Conservation (phyloP, 1,284 basidiomycete genomes). For the Puccinia novopanici region DNA sequence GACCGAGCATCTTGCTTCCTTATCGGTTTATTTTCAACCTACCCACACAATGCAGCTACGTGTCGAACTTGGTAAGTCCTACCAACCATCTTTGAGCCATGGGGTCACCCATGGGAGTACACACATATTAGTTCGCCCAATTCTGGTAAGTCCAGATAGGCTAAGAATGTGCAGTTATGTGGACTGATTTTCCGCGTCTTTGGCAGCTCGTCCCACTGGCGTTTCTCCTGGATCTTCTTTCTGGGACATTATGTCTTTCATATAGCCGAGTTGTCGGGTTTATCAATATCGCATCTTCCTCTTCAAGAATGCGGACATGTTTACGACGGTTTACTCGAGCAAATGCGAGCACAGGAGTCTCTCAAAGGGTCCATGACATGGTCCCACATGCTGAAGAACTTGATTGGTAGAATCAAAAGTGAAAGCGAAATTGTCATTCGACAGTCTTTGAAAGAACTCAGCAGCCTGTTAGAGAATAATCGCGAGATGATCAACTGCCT, state of each 20-base stretch:
- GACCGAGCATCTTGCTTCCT: slow-evolving; percentile 48
- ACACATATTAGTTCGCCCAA: too few relatives aligned
- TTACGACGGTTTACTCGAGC: slow-evolving; percentile 66
- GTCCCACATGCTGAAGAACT: slow-evolving; percentile 67
- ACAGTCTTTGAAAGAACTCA: slow-evolving; percentile 77
- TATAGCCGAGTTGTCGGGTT: too few relatives aligned
- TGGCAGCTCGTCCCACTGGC: too few relatives aligned
- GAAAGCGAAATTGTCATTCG: slow-evolving; percentile 81
- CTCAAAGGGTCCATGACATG: slow-evolving; percentile 66
- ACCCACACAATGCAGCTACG: slow-evolving; percentile 14
- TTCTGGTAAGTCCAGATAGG: too few relatives aligned
- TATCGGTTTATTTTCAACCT: neutral
- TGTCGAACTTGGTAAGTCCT: slow-evolving; percentile 37
- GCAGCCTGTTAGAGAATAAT: slow-evolving; percentile 66
- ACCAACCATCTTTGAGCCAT: neutral
- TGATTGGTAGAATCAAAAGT: slow-evolving; percentile 74
- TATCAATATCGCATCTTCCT: neutral
- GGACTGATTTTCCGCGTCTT: too few relatives aligned
- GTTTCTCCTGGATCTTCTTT: too few relatives aligned
- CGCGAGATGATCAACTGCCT: slow-evolving; percentile 66
- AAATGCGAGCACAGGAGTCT: slow-evolving; percentile 63
- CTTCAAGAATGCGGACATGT: slow-evolving; percentile 64
- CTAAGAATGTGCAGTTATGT: too few relatives aligned
- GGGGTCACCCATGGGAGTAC: neutral
- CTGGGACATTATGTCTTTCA: too few relatives aligned